Evolutionary conservation across 805 yeast species (phyloP).

Genomic region (Wickerhamiella sorbophila): DNA sequence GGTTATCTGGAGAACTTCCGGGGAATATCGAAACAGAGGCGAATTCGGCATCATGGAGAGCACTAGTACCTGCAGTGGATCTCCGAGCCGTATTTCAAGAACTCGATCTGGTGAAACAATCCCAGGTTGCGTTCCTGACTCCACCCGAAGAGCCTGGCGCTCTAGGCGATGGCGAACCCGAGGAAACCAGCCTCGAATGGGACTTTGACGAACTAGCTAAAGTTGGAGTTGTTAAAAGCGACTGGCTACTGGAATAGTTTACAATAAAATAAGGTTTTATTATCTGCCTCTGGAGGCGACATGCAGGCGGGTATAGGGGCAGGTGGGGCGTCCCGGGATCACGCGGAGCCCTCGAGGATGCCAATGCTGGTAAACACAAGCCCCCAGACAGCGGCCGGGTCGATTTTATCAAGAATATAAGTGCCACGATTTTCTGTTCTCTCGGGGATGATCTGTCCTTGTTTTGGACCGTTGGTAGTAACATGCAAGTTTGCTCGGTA

Average conservation of each 20-base stretch:
- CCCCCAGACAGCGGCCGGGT: constrained; percentile 15
- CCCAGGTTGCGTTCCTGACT: constrained; percentile 19
- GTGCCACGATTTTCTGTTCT: constrained; percentile 3
- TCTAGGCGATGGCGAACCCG: background rate
- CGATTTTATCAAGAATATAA: constrained; percentile 3
- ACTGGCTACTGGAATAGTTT: constrained; percentile 6
- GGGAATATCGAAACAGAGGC: constrained; percentile 4
- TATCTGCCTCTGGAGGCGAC: background rate
- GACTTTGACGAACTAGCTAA: constrained; percentile 10
- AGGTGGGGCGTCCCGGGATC: no score
- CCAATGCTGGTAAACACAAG: constrained; percentile 17
- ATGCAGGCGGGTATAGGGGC: background rate
- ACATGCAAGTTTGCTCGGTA: constrained; percentile 2
- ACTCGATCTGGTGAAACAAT: constrained; percentile 19
- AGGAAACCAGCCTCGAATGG: constrained; percentile 5
- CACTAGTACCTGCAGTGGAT: constrained; percentile 22
- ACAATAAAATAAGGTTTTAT: background rate
- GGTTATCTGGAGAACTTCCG: constrained; percentile 2
- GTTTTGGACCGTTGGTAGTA: constrained; percentile 1
- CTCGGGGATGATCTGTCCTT: constrained; percentile 1
- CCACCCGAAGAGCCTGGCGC: constrained; percentile 17
- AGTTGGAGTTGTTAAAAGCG: constrained; percentile 1
- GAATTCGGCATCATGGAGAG: constrained; percentile 10
- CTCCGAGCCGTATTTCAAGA: constrained; percentile 24
- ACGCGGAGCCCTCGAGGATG: constrained; percentile 11